Base-by-base conservation (phyloP, 768 basidiomycete species). In the Termitomyces sp. region DNA sequence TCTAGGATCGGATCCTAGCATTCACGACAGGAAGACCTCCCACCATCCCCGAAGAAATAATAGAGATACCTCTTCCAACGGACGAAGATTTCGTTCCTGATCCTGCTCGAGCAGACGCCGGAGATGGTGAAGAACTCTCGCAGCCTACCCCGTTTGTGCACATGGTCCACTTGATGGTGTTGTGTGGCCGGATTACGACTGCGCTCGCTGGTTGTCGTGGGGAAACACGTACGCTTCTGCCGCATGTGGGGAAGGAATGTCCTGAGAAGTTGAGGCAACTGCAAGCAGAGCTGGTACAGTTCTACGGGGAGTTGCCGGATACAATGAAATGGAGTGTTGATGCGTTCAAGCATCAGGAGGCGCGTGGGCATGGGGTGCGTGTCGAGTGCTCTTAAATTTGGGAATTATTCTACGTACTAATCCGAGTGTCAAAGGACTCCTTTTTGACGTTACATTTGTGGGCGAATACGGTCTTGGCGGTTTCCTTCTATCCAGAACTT, bases 241-340 rank as follows among this genome's bases (percentile, higher is more conserved):
- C 58, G 10, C 42, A 48, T 20, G 36, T 35, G 18, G 38, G 44
- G 15, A 18, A 46, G 15, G 39, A 38, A 18, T 36, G 38, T 31
- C 55, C 47, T 5, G 51, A 38, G n/a, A 45, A 45, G 36, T 39
- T 60, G 48, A 56, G 41, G 22, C 23, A 22, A 7, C 36, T 60
- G 40, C 55, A 54, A 49, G 45, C 39, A 32, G 56, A 60, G 39
- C 32, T 60, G 44, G 58, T 56, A 25, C 54, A 53, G 20, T 56
- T 56, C 23, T 60, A 56, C 38, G 52, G 55, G 7, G 55, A 57
- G 4, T 39, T 60, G 23, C 44, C 33, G 10, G 59, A 54, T 27
- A 52, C 20, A 22, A 60, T 60, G 56, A 60, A 54, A 29, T 60
- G 59, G 59, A 60, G 56, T 43, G 56, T 57, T n/a, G 59, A 57